Base-by-base conservation (phyloP, 2,329 filamentous ascomycete genomes). In the Rutstroemia sydowiana region DNA sequence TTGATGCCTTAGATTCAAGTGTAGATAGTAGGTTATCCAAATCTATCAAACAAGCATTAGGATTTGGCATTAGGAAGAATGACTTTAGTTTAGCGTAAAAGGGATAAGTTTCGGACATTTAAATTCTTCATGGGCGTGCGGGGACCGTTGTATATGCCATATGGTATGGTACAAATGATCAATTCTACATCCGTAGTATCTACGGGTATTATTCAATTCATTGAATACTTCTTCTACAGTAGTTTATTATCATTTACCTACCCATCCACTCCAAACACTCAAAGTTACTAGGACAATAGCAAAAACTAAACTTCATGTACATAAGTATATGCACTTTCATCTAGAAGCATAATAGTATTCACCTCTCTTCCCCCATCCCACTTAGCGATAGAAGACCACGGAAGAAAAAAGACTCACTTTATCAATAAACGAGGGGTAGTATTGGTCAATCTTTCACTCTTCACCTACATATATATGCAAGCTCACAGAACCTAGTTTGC, bases 71-170 rank as follows among this genome's bases (percentile, higher is more conserved):
- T 32, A 32, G 30, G 30, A 32, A 7, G 7, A 7, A 32, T 13
- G 30, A 32, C 13, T 32, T 32, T 13, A 32, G n/a, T n/a, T n/a
- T 32, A 32, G 30, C 7, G 13, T 32, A 13, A 13, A 13, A 41
- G 37, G 40, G 40, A 45, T 31, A 50, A 45, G 48, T 34, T 50
- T 50, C 40, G 47, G 48, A 50, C 37, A 20, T 45, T 45, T 50
- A 28, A 34, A 34, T 14, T 14, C 28, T 48, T 41, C 36, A 13
- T 48, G 3, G 7, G 30, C 13, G 7, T 32, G 30, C 30, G 7
- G 7, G 7, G 30, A 13, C 7, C 13, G 7, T 32, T 7, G 30
- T 32, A 7, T 7, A 13, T 32, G 7, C 30, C 13, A 7, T 7
- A 32, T 32, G 13, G 7, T 7, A 32, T 48, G n/a, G 48, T 39